Conservation (phyloP, 2,329 filamentous ascomycete species). For the Neurospora sp. region DNA sequence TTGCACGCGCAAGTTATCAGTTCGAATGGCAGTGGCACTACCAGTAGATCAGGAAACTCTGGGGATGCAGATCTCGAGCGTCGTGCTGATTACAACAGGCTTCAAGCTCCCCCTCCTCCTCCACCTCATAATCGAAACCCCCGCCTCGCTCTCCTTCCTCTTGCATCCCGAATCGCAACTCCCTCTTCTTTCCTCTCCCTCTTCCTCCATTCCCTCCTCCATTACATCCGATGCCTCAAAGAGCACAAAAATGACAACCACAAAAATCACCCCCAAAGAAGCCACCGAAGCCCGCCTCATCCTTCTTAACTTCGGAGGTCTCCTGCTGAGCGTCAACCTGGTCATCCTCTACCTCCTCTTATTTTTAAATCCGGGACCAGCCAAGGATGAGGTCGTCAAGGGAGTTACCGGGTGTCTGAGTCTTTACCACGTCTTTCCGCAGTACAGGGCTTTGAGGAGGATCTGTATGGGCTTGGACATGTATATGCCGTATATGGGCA, state of each 20-base stretch:
- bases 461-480: background rate
- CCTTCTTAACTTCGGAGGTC: constrained; percentile 36
- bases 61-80: too few species aligned
- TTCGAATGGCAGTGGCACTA: too few species aligned
- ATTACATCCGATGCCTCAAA: constrained; percentile 22
- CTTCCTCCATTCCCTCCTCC: constrained; percentile 31
- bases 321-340: constrained; percentile 35
- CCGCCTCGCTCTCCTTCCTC: background rate
- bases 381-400: background rate
- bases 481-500: too few species aligned
- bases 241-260: background rate
- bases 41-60: too few species aligned
- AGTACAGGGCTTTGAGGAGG: background rate
- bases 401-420: background rate
- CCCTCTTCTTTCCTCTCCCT: constrained; percentile 22
- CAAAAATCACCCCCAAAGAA: constrained; percentile 20
- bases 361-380: background rate
- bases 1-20: too few species aligned
- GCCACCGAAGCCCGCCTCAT: constrained; percentile 30
- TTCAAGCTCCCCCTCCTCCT: constrained; percentile 9
- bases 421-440: background rate
- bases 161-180: background rate
- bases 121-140: constrained; percentile 11
- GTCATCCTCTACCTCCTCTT: constrained; percentile 23
- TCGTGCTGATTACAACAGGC: too few species aligned